Evolutionary conservation across 2,329 filamentous ascomycete genomes (phyloP), one percentile per base, ranked within the genome.

Genomic region (Trichoderma sp.): DNA sequence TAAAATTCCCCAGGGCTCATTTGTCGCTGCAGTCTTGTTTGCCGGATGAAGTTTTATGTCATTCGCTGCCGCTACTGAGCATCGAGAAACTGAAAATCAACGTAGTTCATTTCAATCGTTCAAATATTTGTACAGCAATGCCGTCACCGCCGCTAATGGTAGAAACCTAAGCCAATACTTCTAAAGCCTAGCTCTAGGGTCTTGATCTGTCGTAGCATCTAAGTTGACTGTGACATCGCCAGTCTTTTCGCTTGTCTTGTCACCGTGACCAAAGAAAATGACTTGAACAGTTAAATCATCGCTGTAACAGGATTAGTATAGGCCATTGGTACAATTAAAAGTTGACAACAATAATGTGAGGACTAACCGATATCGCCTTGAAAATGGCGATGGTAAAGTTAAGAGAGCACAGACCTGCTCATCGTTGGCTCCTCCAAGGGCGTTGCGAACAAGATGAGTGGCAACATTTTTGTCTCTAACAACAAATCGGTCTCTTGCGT

Each of bases 211-310:
- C 76, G 93, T 97, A 2, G 97, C 97, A 81, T 98, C 96, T 78
- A 93, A 88, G 84, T 98, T 99, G 75, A 97, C 84, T 6, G 93
- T 90, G 6, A 98, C 93, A 77, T 93, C 92, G 45, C 95, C 95
- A 16, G 71, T 65, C 71, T 73, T 64, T 16, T 72, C 68, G 71
- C 71, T 65, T 35, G 89, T 93, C 82, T 92, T 92, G 71, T 92
- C 87, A 45, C 93, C 91, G 79, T 97, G 91, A 76, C 97, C 97
- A 81, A 99, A 99, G 89, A 99, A 99, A 81, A 99, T 97, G 77
- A 99, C 97, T 84, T 99, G 95, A 18, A 99, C 96, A 0, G 97
- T 99, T 77, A 99, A 86, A 83, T 99, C 97, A 82, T 99, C 97
- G 79, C 95, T 96, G 60, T 6, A 64, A 50, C 62, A 12, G 18